These are phyloP conservation scores for Penicillium capsulatum DNA, from an alignment of 2,329 filamentous ascomycete species.

Conservation along the genomic window DNA sequence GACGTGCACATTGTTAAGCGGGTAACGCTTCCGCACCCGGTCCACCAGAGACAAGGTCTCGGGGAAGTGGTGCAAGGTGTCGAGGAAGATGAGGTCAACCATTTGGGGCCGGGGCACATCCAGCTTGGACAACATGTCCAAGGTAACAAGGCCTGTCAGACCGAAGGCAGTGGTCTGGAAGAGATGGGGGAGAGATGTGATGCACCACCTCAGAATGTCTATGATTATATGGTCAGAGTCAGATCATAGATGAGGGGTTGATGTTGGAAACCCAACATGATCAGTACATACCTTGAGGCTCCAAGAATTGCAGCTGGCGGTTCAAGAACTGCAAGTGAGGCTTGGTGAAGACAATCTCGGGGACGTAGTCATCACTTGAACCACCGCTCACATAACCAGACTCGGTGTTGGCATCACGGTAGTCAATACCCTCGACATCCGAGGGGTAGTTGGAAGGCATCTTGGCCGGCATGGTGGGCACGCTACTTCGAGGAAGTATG, in stretches of 20 bases:
- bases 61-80: conserved; percentile 76
- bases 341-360: conserved; percentile 79
- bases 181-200: conserved; percentile 81
- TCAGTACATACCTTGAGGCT: conserved; percentile 61
- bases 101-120: conserved; percentile 47
- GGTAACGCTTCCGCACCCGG: conserved; percentile 70
- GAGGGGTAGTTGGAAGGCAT: conserved; percentile 35
- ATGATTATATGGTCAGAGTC: conserved; percentile 15
- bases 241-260: conserved; percentile 6
- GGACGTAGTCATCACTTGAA: conserved; percentile 60
- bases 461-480: conserved; percentile 37
- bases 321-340: conserved; percentile 89
- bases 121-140: conserved; percentile 62
- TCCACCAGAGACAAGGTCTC: conserved; percentile 73
- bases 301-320: conserved; percentile 77
- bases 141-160: conserved; percentile 71
- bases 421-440: conserved; percentile 33
- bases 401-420: conserved; percentile 66
- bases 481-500: background rate
- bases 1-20: conserved; percentile 74
- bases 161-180: conserved; percentile 85
- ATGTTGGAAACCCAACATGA: too few species aligned
- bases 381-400: conserved; percentile 70
- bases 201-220: conserved; percentile 89
- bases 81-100: conserved; percentile 65